phyloP scores from a whole-genome alignment of 2,329 filamentous ascomycete genomes.

The Penicillium hordei region DNA sequence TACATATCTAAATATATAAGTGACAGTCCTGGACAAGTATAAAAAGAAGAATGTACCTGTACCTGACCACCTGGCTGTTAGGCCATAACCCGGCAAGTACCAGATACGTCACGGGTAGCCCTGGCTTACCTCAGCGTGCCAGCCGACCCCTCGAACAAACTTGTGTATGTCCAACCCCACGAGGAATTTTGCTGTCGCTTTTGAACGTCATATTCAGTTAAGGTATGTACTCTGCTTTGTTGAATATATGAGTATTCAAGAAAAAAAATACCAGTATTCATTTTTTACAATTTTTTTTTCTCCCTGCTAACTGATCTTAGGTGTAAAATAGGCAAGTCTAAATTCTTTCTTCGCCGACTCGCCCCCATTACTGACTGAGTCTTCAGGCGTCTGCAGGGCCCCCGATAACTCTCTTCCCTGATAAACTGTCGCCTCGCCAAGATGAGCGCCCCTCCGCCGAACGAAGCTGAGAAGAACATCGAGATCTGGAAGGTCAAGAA shows the following conservation, averaged over 20 bases:
- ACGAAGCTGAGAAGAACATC: slow-evolving; percentile 97
- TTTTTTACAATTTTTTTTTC: not conserved
- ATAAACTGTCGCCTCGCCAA: slow-evolving; percentile 49
- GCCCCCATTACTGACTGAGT: slow-evolving; percentile 20
- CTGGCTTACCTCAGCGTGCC: slow-evolving; percentile 14
- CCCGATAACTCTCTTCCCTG: slow-evolving; percentile 21
- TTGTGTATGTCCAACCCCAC: slow-evolving; percentile 10
- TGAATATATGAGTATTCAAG: not conserved
- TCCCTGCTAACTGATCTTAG: slow-evolving; percentile 8
- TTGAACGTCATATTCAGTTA: slow-evolving; percentile 11
- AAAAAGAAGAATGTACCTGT: slow-evolving; percentile 8
- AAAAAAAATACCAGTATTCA: not conserved
- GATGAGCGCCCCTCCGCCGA: slow-evolving; percentile 79
- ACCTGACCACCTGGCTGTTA: not conserved
- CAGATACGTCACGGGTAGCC: slow-evolving; percentile 15
- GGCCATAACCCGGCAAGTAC: slow-evolving; percentile 1
- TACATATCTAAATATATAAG: not conserved
- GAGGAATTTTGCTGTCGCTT: slow-evolving; percentile 14
- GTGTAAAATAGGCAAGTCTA: slow-evolving; percentile 20
- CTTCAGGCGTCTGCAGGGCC: slow-evolving; percentile 26
- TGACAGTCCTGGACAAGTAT: not conserved
- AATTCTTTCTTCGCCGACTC: slow-evolving; percentile 22
- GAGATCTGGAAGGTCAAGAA: slow-evolving; percentile 96
- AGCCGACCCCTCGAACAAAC: slow-evolving; percentile 15
- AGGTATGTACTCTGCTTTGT: slow-evolving; percentile 4